phyloP scores from a whole-genome alignment of 148 eudicot genomes.

The Hydrangea macrophylla region DNA sequence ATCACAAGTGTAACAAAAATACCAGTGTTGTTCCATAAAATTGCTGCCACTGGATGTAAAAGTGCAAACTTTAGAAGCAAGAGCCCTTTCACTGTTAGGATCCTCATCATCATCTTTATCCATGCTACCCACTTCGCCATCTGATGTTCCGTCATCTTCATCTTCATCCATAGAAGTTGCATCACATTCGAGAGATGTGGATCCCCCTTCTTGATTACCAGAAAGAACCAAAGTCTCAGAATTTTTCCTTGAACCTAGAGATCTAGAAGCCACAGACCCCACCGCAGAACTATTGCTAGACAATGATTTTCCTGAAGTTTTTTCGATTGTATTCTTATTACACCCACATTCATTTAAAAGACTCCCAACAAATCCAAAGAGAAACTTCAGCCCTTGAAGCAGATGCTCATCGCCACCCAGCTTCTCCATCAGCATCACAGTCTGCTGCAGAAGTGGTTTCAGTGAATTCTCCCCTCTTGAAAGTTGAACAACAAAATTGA shows the following conservation, averaged over 20 bases:
- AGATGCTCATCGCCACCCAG: slow-evolving; percentile 69
- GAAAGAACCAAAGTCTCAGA: slow-evolving; percentile 65
- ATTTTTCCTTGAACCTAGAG: slow-evolving; percentile 64
- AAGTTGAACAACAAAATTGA: slow-evolving; percentile 70
- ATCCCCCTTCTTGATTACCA: slow-evolving; percentile 68
- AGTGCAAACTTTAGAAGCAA: slow-evolving; percentile 98
- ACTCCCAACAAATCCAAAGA: slow-evolving; percentile 64
- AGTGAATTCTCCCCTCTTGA: slow-evolving; percentile 64
- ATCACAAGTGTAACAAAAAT: slow-evolving; percentile 98
- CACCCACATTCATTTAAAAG: slow-evolving; percentile 69
- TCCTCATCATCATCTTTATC: slow-evolving; percentile 97
- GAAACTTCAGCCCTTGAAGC: slow-evolving; percentile 83
- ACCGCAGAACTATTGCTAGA: slow-evolving; percentile 40
- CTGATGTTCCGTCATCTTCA: slow-evolving; percentile 99
- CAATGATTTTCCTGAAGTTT: slow-evolving; percentile 46
- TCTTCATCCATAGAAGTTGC: slow-evolving; percentile 97
- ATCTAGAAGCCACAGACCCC: slow-evolving; percentile 42
- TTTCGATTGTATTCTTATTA: slow-evolving; percentile 35
- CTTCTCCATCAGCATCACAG: slow-evolving; percentile 69
- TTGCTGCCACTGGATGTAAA: slow-evolving; percentile 99
- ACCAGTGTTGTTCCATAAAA: slow-evolving; percentile 99
- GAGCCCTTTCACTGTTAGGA: slow-evolving; percentile 78
- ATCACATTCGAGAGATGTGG: slow-evolving; percentile 82
- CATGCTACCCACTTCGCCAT: slow-evolving; percentile 85
- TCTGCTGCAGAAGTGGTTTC: slow-evolving; percentile 62